Percentiles rank a stretch among this genome's conserved stretches.
Evolutionary conservation across 2,329 filamentous ascomycete genomes (phyloP).

Genomic region (Diplodia intermedia): DNA sequence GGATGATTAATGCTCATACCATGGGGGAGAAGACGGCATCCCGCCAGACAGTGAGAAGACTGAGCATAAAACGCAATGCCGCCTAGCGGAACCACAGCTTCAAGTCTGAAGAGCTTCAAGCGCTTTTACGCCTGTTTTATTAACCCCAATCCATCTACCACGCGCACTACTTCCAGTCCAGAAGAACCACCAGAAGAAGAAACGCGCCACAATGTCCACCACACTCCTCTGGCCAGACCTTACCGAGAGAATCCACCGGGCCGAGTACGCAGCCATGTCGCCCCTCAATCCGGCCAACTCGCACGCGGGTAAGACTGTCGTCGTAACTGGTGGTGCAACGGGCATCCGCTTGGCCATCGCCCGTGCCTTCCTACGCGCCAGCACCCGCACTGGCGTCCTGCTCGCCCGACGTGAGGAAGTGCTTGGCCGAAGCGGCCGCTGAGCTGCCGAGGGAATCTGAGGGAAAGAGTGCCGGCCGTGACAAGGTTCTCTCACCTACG

Average conservation of each 20-base stretch:
- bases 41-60: too few species aligned
- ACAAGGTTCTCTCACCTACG: background rate
- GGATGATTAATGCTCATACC: too few species aligned
- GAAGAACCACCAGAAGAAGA: too few species aligned
- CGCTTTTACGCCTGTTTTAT: too few species aligned
- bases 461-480: background rate
- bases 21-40: too few species aligned
- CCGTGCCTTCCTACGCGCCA: background rate
- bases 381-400: constrained; percentile 45
- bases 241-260: constrained; percentile 36
- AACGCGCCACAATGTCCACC: background rate
- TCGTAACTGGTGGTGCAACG: constrained; percentile 34
- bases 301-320: constrained; percentile 39
- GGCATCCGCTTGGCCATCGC: too few species aligned
- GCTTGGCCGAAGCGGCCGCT: constrained; percentile 40
- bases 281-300: constrained; percentile 39
- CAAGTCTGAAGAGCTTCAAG: too few species aligned
- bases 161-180: too few species aligned
- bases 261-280: constrained; percentile 40
- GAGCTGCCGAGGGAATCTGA: background rate
- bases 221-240: constrained; percentile 12
- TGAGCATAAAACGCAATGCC: too few species aligned
- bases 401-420: constrained; percentile 46
- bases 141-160: too few species aligned
- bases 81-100: too few species aligned